Evolutionary conservation across 2,329 filamentous ascomycete genomes (phyloP), one percentile per base, ranked within the genome.

Genomic region (Ophiostoma novo-ulmi): DNA sequence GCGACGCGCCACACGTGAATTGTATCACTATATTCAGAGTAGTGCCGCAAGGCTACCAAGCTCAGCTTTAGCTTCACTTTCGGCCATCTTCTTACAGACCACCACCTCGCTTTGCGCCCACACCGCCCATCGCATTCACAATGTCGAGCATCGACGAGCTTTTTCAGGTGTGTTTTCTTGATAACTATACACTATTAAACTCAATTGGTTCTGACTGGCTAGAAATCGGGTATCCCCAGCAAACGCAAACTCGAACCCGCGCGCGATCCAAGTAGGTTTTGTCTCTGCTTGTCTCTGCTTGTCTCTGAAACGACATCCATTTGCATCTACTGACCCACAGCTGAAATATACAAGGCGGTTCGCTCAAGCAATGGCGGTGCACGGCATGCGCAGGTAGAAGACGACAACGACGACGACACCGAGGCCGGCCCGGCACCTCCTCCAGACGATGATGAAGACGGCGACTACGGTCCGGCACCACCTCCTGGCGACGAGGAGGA

Each of bases 171-270:
- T 71, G 76, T 13, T 14, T 5, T 14, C 10, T 1, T 13, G 17
- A 48, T 48, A 48, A 6, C 6, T 6, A 35, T 35, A n/a, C 31
- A 52, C 13, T 14, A 5, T 10, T 65, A 58, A 0, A 39, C 31
- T 63, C 69, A 61, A 70, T 41, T 17, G 6, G 26, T 17, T 22
- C 44, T 70, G 69, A 65, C 69, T 7, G 41, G 31, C 64, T 58
- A 81, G 81, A 80, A 79, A 72, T 79, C 82, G 26, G 82, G 84
- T 72, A 77, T 81, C 39, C 78, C 82, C 70, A 85, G 83, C 80
- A 91, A 91, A 78, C 85, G 88, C 75, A 90, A 89, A 78, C 80
- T 88, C 70, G 87, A 89, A 72, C 82, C 85, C 22, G 79, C 87
- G 72, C 83, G 83, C 76, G 87, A 90, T 78, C 87, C 88, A 73